Conservation (phyloP, 106 monocot genomes). For the Iris macrosiphon region DNA sequence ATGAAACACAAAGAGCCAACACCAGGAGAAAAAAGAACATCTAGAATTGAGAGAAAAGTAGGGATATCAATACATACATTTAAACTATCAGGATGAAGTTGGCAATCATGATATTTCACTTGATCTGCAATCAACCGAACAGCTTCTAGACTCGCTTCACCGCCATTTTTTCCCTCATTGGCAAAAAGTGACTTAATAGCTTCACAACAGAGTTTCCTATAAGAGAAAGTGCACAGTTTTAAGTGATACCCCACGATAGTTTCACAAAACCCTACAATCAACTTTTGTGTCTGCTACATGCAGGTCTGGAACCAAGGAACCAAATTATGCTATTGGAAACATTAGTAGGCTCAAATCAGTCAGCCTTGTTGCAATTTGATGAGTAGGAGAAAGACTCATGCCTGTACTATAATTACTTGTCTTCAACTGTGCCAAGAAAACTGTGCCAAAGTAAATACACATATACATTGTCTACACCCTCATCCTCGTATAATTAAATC, state of each 20-base stretch:
- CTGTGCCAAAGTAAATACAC: too few relatives aligned
- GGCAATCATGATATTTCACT: slow-evolving; percentile 73
- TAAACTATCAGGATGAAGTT: slow-evolving; percentile 77
- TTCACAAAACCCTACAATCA: not conserved
- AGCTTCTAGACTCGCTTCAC: slow-evolving; percentile 85
- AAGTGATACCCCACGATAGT: not conserved
- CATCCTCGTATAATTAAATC: too few relatives aligned
- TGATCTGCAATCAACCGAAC: slow-evolving; percentile 72
- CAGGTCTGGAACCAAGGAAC: not conserved
- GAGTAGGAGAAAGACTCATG: too few relatives aligned
- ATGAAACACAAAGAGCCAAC: too few relatives aligned
- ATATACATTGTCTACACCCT: too few relatives aligned
- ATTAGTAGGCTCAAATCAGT: too few relatives aligned
- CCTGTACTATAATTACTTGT: too few relatives aligned
- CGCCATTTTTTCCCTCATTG: slow-evolving; percentile 92
- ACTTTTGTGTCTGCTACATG: not conserved
- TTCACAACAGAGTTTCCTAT: slow-evolving; percentile 75
- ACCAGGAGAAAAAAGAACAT: not conserved
- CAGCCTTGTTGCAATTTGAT: too few relatives aligned
- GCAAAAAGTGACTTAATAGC: slow-evolving; percentile 62
- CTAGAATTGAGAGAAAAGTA: not conserved
- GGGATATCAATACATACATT: slow-evolving; percentile 39
- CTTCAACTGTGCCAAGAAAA: too few relatives aligned
- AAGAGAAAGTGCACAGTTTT: slow-evolving; percentile 1
- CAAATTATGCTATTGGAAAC: too few relatives aligned